These are phyloP conservation scores for Sporothrix variecibatus DNA, from an alignment of 2,329 filamentous ascomycete genomes.

Conservation along the genomic window DNA sequence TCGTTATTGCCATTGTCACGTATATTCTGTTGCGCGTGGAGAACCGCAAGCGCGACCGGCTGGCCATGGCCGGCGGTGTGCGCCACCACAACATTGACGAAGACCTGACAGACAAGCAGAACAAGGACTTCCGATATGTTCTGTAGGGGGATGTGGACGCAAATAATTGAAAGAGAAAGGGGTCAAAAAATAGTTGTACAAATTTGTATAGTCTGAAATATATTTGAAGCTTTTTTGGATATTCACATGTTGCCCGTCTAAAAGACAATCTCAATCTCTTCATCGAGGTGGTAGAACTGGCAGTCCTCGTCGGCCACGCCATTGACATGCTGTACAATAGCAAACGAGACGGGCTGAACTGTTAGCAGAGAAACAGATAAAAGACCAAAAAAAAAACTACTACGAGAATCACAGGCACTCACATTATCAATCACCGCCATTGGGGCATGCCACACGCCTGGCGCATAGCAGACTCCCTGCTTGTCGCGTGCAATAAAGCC, in stretches of 20 bases:
- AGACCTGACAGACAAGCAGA: slow-evolving; percentile 17
- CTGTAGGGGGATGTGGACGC: neutral
- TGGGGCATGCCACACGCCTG: slow-evolving; percentile 25
- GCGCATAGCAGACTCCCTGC: slow-evolving; percentile 25
- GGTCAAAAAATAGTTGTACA: neutral
- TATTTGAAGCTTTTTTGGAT: neutral
- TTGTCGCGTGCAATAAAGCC: slow-evolving; percentile 22
- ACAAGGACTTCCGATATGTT: slow-evolving; percentile 13
- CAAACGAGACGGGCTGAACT: slow-evolving; percentile 18
- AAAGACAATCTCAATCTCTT: slow-evolving; percentile 20
- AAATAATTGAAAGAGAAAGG: neutral
- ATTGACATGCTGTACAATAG: slow-evolving; percentile 22
- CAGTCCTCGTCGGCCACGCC: slow-evolving; percentile 25
- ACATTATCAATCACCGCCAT: slow-evolving; percentile 24
- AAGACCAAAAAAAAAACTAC: neutral
- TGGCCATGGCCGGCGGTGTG: slow-evolving; percentile 5
- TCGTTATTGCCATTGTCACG: slow-evolving; percentile 11
- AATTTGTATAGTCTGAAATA: neutral
- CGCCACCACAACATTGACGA: slow-evolving; percentile 10
- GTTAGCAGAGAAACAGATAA: neutral
- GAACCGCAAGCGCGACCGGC: slow-evolving; percentile 5
- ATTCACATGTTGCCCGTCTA: neutral
- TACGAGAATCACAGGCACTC: neutral
- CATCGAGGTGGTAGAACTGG: slow-evolving; percentile 21
- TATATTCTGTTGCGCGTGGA: neutral